Evolutionary conservation across 768 basidiomycete genomes (phyloP).

Genomic region (Strobilomyces dryophilus): DNA sequence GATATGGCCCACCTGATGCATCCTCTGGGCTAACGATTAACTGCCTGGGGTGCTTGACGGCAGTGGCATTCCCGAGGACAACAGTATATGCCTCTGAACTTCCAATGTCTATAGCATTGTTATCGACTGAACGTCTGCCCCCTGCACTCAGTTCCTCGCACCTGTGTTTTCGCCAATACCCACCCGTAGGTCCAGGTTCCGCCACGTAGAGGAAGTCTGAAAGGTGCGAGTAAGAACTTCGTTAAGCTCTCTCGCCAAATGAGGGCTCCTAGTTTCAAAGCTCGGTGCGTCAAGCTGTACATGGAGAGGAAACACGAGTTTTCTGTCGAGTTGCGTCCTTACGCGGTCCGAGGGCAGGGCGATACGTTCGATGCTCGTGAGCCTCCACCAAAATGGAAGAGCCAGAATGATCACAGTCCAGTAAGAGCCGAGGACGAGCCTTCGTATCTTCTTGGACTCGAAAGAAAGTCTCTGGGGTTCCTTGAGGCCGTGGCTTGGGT

Average conservation of each 20-base stretch:
- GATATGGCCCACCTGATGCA: slow-evolving; percentile 25
- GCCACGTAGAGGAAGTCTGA: slow-evolving; percentile 35
- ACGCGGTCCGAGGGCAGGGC: slow-evolving; percentile 65
- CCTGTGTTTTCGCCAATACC: slow-evolving; percentile 27
- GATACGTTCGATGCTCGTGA: slow-evolving; percentile 85
- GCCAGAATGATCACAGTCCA: slow-evolving; percentile 74
- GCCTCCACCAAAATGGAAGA: slow-evolving; percentile 90
- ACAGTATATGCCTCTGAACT: slow-evolving; percentile 21
- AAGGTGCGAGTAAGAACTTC: slow-evolving; percentile 14
- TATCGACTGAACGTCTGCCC: slow-evolving; percentile 1
- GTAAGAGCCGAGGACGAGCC: slow-evolving; percentile 68
- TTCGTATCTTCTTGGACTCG: slow-evolving; percentile 46
- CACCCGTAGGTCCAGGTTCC: slow-evolving; percentile 39
- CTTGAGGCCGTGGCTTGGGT: slow-evolving; percentile 22
- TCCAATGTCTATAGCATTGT: slow-evolving; percentile 13
- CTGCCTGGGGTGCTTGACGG: slow-evolving; percentile 18
- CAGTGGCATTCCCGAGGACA: slow-evolving; percentile 22
- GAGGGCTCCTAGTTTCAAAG: slow-evolving; percentile 6
- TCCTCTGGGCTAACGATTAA: slow-evolving; percentile 22
- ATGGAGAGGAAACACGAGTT: slow-evolving; percentile 40
- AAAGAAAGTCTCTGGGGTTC: slow-evolving; percentile 52
- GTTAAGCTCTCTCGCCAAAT: slow-evolving; percentile 28
- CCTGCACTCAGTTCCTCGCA: slow-evolving; percentile 24
- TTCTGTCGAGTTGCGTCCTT: slow-evolving; percentile 42
- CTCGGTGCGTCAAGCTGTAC: slow-evolving; percentile 37